Evolutionary conservation across 176 grass and related monocot genomes (phyloP).

Genomic region (Ensete ventricosum): DNA sequence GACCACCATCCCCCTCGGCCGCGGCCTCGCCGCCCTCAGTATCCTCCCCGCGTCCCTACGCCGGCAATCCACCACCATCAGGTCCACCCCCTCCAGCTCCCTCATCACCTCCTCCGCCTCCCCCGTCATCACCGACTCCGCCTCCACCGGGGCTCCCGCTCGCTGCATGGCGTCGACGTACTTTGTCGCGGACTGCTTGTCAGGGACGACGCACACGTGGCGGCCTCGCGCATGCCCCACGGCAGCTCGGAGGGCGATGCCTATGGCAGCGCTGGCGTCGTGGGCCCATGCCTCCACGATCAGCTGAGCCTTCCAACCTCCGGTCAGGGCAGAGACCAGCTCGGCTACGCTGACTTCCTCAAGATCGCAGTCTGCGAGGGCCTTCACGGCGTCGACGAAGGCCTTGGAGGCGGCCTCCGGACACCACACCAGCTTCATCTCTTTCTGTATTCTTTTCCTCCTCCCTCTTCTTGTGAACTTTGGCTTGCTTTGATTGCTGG

Average conservation of each 20-base stretch:
- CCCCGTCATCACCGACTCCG: slow-evolving; percentile 11
- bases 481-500: no score
- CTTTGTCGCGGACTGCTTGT: not conserved
- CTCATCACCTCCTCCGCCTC: slow-evolving; percentile 29
- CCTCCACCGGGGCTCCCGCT: slow-evolving; percentile 8
- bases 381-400: slow-evolving; percentile 41
- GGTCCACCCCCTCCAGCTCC: slow-evolving; percentile 36
- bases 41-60: slow-evolving; percentile 26
- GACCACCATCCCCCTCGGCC: slow-evolving; percentile 48
- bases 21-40: slow-evolving; percentile 36
- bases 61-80: slow-evolving; percentile 42
- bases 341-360: slow-evolving; percentile 19
- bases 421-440: slow-evolving; percentile 60
- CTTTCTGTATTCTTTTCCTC: no score
- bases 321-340: slow-evolving; percentile 48
- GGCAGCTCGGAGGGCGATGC: slow-evolving; percentile 33
- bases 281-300: slow-evolving; percentile 38
- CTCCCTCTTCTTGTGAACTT: no score
- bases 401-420: slow-evolving; percentile 45
- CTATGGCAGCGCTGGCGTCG: not conserved
- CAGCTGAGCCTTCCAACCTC: slow-evolving; percentile 53
- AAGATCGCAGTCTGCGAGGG: slow-evolving; percentile 15
- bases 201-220: slow-evolving; percentile 4
- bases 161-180: not conserved
- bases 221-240: not conserved